These are phyloP conservation scores for Trifolium fragiferum DNA, from an alignment of 306 rosid genomes.

Conservation along the genomic window DNA sequence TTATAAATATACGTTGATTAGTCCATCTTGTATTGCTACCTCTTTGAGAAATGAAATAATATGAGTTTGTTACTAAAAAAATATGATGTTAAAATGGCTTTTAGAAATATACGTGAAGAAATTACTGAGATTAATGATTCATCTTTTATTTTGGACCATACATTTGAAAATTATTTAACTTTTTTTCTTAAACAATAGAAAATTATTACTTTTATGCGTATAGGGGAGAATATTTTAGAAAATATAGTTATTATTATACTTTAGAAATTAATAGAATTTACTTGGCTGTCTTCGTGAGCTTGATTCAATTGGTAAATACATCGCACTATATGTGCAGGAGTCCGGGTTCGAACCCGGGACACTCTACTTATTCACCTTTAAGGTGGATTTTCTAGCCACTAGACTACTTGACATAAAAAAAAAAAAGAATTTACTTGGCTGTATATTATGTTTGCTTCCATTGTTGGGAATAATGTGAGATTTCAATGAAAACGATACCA, in stretches of 20 bases:
- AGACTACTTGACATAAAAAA: no score
- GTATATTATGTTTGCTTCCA: constrained; percentile 18
- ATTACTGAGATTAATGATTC: constrained; percentile 1
- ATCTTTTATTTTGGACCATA: neutral
- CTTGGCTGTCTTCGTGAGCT: no score
- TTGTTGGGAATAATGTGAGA: constrained; percentile 34
- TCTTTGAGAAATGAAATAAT: no score
- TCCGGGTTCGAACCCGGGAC: no score
- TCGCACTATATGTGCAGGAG: no score
- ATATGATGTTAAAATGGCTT: neutral
- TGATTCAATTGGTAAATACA: no score
- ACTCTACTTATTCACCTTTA: no score
- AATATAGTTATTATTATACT: neutral
- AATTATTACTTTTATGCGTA: neutral
- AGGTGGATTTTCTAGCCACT: no score
- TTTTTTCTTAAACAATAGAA: neutral
- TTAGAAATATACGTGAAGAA: neutral
- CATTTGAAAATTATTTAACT: neutral
- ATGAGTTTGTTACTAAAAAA: no score
- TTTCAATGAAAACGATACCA: constrained; percentile 29
- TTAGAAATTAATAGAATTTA: neutral
- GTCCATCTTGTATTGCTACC: no score
- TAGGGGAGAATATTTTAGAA: neutral
- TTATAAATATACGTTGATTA: no score
- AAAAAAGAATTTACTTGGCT: neutral